A percentile compares a stretch with the other conserved stretches of the same genome.
Evolutionary conservation across 352 stramenopile species (phyloP).

Genomic region (Globisporangium okanoganense): DNA sequence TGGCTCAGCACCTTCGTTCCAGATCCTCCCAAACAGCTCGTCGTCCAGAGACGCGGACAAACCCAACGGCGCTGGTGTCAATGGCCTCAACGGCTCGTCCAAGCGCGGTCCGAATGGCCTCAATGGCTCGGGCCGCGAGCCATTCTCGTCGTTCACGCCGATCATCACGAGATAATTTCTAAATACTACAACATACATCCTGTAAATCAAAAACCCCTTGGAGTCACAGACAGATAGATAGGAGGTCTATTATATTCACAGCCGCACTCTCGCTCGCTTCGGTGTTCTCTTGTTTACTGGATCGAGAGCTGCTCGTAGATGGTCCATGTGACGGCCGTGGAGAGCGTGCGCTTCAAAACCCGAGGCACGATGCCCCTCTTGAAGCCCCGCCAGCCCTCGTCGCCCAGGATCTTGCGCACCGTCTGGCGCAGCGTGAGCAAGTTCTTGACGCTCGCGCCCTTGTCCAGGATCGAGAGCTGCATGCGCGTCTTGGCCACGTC

Average conservation of each 20-base stretch:
- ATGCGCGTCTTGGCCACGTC: conserved; percentile 89
- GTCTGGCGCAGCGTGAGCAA: conserved; percentile 63
- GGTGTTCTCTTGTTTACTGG: conserved; percentile 24
- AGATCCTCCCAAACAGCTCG: conserved; percentile 10
- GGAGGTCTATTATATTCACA: conserved; percentile 14
- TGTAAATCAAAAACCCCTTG: background rate
- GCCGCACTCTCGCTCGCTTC: no score
- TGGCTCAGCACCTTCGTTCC: background rate
- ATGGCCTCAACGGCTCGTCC: conserved; percentile 26
- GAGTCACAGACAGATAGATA: conserved; percentile 8
- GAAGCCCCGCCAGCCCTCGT: conserved; percentile 93
- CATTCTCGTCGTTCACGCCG: conserved; percentile 80
- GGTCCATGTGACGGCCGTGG: conserved; percentile 99
- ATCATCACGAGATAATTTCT: conserved; percentile 69
- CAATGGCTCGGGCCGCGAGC: conserved; percentile 39
- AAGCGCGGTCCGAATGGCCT: conserved; percentile 18
- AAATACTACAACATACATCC: background rate
- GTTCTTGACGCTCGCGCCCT: conserved; percentile 38
- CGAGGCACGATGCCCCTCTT: conserved; percentile 92
- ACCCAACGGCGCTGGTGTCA: conserved; percentile 10
- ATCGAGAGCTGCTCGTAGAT: conserved; percentile 95
- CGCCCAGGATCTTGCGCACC: conserved; percentile 78
- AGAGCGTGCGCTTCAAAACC: conserved; percentile 95
- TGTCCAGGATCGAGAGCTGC: conserved; percentile 71
- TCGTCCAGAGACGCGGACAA: conserved; percentile 21